Evolutionary conservation across 805 yeast genomes (phyloP), one percentile per base, ranked within the genome.

Genomic region (Wickerhamomyces queroliae): DNA sequence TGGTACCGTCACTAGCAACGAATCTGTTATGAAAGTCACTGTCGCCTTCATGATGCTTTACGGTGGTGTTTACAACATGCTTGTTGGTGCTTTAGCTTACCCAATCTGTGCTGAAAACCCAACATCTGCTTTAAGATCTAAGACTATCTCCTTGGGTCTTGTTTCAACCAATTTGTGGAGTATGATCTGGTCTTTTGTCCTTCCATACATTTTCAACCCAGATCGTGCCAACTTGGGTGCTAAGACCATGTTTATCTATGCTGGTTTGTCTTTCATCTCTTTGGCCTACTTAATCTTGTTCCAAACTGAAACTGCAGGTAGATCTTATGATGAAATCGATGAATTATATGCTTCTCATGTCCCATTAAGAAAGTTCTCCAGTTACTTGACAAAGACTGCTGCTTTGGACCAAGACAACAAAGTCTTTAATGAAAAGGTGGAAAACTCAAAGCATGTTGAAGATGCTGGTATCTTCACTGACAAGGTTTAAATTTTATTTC

Each of bases 241-340:
- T n/a, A 67, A 67, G 42, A 66, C 70, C 34, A 70, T 62, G 20
- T 70, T 65, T 46, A 51, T 70, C 37, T 71, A 63, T 57, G 69
- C 63, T 37, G 76, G 62, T 1, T 40, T 52, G 11, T 53, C 59
- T 15, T 26, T 55, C 11, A 1, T 61, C 5, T 47, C 61, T 24
- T 28, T 62, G 19, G 39, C 58, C 32, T 69, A 71, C 67, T 53
- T 59, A 23, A 71, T 55, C 56, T 69, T 72, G 54, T 64, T 67
- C 37, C 63, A 74, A 43, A 81, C 83, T 12, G 83, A 77, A 55
- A 71, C 79, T 20, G 62, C 62, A 45, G 64, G 64, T 35, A 65
- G 76, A 54, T 70, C 80, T 0, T 74, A 61, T 49, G 79, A 75
- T 39, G 81, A 77, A 47, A 60, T 77, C 50, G 83, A 76, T 55